Base-by-base conservation (phyloP, 305 asterid genomes). In the Solanum hybrid region DNA sequence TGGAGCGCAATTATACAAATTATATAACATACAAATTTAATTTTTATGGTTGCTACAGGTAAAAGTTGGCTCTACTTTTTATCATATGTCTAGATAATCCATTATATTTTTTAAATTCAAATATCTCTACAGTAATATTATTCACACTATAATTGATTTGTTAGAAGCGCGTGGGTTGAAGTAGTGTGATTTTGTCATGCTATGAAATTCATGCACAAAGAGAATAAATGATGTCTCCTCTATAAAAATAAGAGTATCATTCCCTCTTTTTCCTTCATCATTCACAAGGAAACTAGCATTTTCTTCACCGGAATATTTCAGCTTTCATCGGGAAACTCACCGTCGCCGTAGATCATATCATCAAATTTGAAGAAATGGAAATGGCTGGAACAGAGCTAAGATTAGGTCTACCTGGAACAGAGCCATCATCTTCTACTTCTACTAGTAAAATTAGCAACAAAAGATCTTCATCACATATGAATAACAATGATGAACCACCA, bases 371-470 rank as follows among this genome's bases (percentile, higher is more conserved):
- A 60, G 71, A 19, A 78, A 78, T 78, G 85, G 85, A 78, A 78
- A 78, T 78, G 85, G 85, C 56, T 36, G 85, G 29, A 87, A 95
- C 96, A 64, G 96, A 95, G 76, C 85, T 95, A 51, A 92, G 93
- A 91, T 86, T 95, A 85, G 96, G 95, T 2, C 79, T 95, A 27
- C 96, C 98, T 19, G 98, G 98, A 45, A 91, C 91, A 40, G 90
- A 88, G n/a, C 86, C 87, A 24, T 37, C 90, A 26, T 71, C 86
- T 17, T 85, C 91, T 3, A 29, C 32, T 3, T 51, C 86, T 15
- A 85, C 84, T 36, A 42, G 38, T 1, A 92, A 91, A 88, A 32
- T 37, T 42, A 93, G 29, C 89, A 93, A 92, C 91, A 95, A 95
- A 95, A 92, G 97, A 91, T 78, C 95, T 22, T 93, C 92, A 51